These are phyloP conservation scores for Onygena corvina DNA, from an alignment of 2,329 filamentous ascomycete genomes.

Conservation along the genomic window DNA sequence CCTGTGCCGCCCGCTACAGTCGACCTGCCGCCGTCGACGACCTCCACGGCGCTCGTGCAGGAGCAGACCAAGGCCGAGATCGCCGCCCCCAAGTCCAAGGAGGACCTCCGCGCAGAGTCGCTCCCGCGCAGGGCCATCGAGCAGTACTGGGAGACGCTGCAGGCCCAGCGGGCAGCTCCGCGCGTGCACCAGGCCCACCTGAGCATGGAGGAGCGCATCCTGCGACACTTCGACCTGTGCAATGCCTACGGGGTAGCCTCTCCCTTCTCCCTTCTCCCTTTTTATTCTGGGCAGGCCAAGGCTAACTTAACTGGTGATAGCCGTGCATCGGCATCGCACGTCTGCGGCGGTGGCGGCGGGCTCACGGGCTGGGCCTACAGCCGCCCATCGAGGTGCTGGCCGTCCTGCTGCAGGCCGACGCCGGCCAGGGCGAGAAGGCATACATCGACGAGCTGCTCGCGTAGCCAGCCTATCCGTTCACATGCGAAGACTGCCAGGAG, in stretches of 20 bases:
- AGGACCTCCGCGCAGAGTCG: conserved; percentile 44
- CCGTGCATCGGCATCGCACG: conserved; percentile 79
- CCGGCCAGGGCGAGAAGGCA: conserved; percentile 46
- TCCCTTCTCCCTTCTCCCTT: background rate
- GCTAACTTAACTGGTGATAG: conserved; percentile 34
- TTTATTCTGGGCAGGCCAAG: background rate
- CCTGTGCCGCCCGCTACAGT: conserved; percentile 9
- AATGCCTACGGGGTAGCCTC: conserved; percentile 79
- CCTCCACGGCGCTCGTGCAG: conserved; percentile 29
- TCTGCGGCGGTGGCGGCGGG: conserved; percentile 75
- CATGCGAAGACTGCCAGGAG: background rate
- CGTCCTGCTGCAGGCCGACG: conserved; percentile 59
- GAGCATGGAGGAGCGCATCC: conserved; percentile 64
- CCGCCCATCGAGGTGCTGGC: conserved; percentile 85
- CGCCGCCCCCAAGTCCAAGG: conserved; percentile 24
- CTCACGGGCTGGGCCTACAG: conserved; percentile 65
- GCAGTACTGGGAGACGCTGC: conserved; percentile 64
- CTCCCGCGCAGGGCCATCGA: conserved; percentile 58
- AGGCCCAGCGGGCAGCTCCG: conserved; percentile 54
- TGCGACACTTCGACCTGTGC: conserved; percentile 85
- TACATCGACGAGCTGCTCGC: conserved; percentile 54
- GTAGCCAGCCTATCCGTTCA: conserved; percentile 3
- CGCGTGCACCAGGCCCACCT: conserved; percentile 68
- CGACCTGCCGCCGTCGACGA: conserved; percentile 19
- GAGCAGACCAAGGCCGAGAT: conserved; percentile 39